phyloP scores from a whole-genome alignment of 2,329 filamentous ascomycete genomes.

The Botryotinia convoluta region DNA sequence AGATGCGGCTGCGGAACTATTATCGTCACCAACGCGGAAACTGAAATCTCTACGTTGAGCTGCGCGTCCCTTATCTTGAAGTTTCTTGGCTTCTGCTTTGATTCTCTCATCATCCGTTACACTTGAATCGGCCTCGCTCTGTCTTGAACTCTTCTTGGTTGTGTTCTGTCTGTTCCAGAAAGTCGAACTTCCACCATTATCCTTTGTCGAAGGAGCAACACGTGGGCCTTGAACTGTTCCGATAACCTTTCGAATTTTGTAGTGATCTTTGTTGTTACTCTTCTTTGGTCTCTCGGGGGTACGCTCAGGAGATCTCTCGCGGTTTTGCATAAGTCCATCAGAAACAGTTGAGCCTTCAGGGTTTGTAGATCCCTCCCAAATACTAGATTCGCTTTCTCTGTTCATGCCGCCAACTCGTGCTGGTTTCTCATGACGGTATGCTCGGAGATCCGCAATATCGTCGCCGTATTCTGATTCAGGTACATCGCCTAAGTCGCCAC shows the following conservation, averaged over 20 bases:
- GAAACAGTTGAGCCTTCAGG: conserved; percentile 42
- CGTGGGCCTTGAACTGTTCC: conserved; percentile 17
- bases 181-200: conserved; percentile 1
- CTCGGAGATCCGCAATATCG: conserved; percentile 63
- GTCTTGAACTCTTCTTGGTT: conserved; percentile 19
- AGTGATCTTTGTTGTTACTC: conserved; percentile 30
- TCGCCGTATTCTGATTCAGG: conserved; percentile 48
- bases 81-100: conserved; percentile 53
- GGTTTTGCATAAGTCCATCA: conserved; percentile 59
- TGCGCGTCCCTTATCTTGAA: conserved; percentile 53
- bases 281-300: conserved; percentile 45
- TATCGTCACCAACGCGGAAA: conserved; percentile 37
- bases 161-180: conserved; percentile 26
- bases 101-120: conserved; percentile 45
- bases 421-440: conserved; percentile 82
- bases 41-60: conserved; percentile 38
- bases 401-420: conserved; percentile 90
- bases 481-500: conserved; percentile 19
- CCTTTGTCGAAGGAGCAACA: conserved; percentile 18
- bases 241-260: conserved; percentile 37
- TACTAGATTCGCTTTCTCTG: conserved; percentile 71
- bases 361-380: conserved; percentile 73
- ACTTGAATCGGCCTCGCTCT: conserved; percentile 13
- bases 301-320: conserved; percentile 55
- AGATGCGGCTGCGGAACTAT: conserved; percentile 24